Conservation (phyloP, 176 grass and related monocot genomes). For the Chloris gayana region DNA sequence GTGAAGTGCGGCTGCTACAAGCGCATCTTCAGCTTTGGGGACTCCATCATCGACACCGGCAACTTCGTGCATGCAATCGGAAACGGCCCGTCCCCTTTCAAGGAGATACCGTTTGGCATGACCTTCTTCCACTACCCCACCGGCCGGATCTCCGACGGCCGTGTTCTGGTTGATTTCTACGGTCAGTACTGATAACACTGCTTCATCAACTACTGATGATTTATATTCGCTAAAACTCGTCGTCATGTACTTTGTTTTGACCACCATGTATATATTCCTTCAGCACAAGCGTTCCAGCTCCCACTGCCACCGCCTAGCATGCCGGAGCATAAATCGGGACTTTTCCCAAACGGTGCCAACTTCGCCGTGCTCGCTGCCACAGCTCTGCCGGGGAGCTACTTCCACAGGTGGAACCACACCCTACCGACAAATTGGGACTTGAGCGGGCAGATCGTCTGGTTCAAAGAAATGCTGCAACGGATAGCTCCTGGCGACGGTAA, state of each 20-base stretch:
- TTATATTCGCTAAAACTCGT: too few relatives aligned
- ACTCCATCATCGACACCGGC: conserved; percentile 71
- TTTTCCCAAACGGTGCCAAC: conserved; percentile 55
- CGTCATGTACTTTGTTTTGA: not conserved
- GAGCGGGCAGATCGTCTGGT: conserved; percentile 32
- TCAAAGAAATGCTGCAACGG: conserved; percentile 35
- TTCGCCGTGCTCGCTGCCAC: conserved; percentile 49
- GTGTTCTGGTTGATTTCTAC: conserved; percentile 32
- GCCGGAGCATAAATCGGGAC: conserved; percentile 12
- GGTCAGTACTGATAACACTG: too few relatives aligned
- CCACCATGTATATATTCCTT: not conserved
- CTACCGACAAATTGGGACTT: not conserved
- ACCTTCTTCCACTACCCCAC: conserved; percentile 56
- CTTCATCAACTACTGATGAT: too few relatives aligned
- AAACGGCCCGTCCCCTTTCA: not conserved
- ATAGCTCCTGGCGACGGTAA: conserved; percentile 44
- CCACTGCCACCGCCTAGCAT: conserved; percentile 45
- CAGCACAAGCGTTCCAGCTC: conserved; percentile 58
- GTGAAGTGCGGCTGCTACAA: conserved; percentile 44
- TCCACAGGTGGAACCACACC: not conserved
- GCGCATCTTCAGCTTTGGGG: conserved; percentile 65
- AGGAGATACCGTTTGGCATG: conserved; percentile 52
- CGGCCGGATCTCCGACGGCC: conserved; percentile 52
- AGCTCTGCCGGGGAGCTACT: not conserved
- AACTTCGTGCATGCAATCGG: conserved; percentile 26